Evolutionary conservation across 768 basidiomycete species (phyloP).

Genomic region (Suillus variegatus): DNA sequence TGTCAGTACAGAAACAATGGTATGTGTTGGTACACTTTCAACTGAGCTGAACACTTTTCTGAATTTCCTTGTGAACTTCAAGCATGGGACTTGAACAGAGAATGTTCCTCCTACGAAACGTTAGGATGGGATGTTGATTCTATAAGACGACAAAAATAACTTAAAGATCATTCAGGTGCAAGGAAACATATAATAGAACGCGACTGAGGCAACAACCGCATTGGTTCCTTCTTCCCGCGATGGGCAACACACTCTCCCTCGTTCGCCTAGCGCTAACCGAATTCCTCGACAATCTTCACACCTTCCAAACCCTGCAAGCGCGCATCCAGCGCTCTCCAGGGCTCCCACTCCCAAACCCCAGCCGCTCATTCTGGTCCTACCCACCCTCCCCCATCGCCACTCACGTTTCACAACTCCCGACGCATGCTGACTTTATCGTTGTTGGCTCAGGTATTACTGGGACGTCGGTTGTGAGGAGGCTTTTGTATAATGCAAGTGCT

Average conservation of each 20-base stretch:
- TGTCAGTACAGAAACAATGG: not conserved
- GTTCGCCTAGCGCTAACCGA: constrained; percentile 21
- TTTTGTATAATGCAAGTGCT: constrained; percentile 41
- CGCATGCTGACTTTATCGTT: constrained; percentile 63
- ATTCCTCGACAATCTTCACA: constrained; percentile 18
- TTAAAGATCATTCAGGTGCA: no score
- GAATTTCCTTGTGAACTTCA: not conserved
- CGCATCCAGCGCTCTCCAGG: constrained; percentile 50
- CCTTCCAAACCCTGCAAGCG: constrained; percentile 29
- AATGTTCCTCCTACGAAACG: not conserved
- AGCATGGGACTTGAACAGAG: not conserved
- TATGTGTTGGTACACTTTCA: not conserved
- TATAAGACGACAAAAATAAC: not conserved
- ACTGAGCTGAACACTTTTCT: not conserved
- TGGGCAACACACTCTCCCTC: constrained; percentile 32
- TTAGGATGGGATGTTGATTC: not conserved
- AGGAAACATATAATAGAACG: no score
- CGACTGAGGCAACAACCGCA: not conserved
- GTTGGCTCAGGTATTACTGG: constrained; percentile 83
- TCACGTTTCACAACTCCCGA: constrained; percentile 25
- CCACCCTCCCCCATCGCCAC: constrained; percentile 54
- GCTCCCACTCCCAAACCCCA: constrained; percentile 56
- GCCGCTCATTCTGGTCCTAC: constrained; percentile 62
- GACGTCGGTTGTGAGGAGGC: constrained; percentile 54
- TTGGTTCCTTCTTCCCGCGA: constrained; percentile 2